A percentile compares a stretch with the other conserved stretches of the same genome.
Evolutionary conservation across 2,329 filamentous ascomycete genomes (phyloP).

Genomic region (Myriosclerotinia curreyana): DNA sequence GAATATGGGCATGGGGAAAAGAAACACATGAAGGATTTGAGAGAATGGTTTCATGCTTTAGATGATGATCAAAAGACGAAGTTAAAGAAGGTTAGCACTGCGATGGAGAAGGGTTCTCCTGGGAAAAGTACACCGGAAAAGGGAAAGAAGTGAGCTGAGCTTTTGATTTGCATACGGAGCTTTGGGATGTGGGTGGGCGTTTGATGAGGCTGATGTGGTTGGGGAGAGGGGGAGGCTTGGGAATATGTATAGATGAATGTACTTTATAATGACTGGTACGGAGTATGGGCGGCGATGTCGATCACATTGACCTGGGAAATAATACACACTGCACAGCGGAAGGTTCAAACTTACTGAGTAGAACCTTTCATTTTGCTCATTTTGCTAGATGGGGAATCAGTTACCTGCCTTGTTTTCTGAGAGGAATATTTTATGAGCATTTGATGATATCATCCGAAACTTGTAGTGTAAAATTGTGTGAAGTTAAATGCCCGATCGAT

Average conservation of each 20-base stretch:
- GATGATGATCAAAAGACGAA: conserved; percentile 37
- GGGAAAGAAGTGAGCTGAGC: conserved; percentile 2
- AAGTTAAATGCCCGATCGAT: too few species aligned
- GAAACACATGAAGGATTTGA: conserved; percentile 49
- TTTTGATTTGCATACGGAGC: not conserved
- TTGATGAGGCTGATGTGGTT: not conserved
- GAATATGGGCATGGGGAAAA: conserved; percentile 53
- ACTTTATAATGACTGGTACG: not conserved
- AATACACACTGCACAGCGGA: too few species aligned
- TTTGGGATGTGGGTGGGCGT: not conserved
- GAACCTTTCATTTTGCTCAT: too few species aligned
- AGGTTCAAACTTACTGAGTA: too few species aligned
- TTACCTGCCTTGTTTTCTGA: too few species aligned
- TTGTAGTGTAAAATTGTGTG: too few species aligned
- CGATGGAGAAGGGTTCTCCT: not conserved
- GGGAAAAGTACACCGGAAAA: conserved; percentile 13
- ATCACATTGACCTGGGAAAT: too few species aligned
- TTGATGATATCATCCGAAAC: too few species aligned
- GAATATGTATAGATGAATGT: conserved; percentile 3
- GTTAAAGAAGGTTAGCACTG: conserved; percentile 1
- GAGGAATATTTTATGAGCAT: too few species aligned
- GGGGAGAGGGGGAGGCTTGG: not conserved
- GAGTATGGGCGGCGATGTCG: not conserved
- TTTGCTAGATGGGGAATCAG: too few species aligned
- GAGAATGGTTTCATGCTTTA: conserved; percentile 46